Evolutionary conservation across 1,139 yeast species (phyloP).

Genomic region (Debaryomyces psychrophilus): DNA sequence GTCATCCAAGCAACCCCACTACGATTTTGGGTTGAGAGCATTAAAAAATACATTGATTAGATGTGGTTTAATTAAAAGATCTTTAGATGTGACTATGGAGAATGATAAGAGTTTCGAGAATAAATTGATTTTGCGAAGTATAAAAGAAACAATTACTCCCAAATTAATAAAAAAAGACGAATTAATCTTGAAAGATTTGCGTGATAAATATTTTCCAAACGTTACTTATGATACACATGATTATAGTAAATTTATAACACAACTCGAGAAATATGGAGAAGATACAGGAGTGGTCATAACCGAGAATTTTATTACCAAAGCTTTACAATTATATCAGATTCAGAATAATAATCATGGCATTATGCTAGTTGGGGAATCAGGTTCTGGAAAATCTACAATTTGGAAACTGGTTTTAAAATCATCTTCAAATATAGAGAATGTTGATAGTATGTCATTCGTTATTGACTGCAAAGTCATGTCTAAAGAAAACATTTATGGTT

Average conservation of each 20-base stretch:
- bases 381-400: conserved; percentile 70
- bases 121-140: conserved; percentile 52
- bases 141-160: conserved; percentile 65
- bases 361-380: conserved; percentile 79
- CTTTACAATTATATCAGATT: conserved; percentile 63
- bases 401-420: conserved; percentile 55
- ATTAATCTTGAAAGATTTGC: conserved; percentile 34
- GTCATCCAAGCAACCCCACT: conserved; percentile 66
- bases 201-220: conserved; percentile 29
- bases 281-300: conserved; percentile 29
- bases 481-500: conserved; percentile 72
- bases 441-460: conserved; percentile 44
- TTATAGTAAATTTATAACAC: conserved; percentile 20
- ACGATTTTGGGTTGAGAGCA: conserved; percentile 89
- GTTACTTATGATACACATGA: conserved; percentile 19
- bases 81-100: conserved; percentile 6
- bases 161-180: conserved; percentile 61
- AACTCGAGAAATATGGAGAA: conserved; percentile 18
- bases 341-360: conserved; percentile 76
- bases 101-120: conserved; percentile 31
- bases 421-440: conserved; percentile 35
- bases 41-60: conserved; percentile 64
- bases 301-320: conserved; percentile 56
- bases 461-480: conserved; percentile 78
- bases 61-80: conserved; percentile 56